Conservation (phyloP, 768 basidiomycete genomes). For the Mycena olivaceomarginata region DNA sequence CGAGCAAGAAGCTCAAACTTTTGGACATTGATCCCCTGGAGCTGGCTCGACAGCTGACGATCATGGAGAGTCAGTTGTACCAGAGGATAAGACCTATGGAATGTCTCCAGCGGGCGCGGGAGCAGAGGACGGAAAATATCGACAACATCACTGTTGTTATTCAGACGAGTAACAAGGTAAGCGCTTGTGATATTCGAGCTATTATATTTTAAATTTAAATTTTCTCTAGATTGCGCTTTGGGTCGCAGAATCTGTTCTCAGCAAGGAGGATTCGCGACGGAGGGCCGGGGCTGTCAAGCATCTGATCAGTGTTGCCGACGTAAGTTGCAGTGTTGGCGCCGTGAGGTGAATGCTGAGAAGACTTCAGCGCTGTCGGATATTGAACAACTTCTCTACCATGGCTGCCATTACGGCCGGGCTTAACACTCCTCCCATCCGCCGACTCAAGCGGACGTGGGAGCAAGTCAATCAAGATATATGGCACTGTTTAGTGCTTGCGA, state of each 20-base stretch:
- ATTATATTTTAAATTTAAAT: background rate
- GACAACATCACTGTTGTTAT: conserved; percentile 94
- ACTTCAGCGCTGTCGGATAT: conserved; percentile 86
- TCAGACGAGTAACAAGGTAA: conserved; percentile 89
- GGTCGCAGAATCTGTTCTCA: conserved; percentile 92
- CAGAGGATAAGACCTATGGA: conserved; percentile 93
- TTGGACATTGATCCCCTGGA: conserved; percentile 93
- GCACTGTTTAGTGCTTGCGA: conserved; percentile 87
- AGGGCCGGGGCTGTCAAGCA: conserved; percentile 91
- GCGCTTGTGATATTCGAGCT: conserved; percentile 44
- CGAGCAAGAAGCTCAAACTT: conserved; percentile 84
- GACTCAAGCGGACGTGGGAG: conserved; percentile 96
- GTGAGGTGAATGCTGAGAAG: conserved; percentile 25
- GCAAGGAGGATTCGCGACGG: conserved; percentile 87
- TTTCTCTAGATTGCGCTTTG: conserved; percentile 88
- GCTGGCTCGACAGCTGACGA: conserved; percentile 93
- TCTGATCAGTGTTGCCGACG: conserved; percentile 94
- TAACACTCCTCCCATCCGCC: conserved; percentile 94
- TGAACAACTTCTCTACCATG: conserved; percentile 99
- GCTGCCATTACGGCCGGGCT: conserved; percentile 96
- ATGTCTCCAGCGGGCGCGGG: conserved; percentile 89
- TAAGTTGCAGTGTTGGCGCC: conserved; percentile 62
- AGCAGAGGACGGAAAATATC: conserved; percentile 81
- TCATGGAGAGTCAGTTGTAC: conserved; percentile 92
- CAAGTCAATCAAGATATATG: conserved; percentile 87